A percentile compares a stretch with the other conserved stretches of the same genome.
Evolutionary conservation across 164 flowering plant species (phyloP).

Genomic region (Dillenia turbinata): DNA sequence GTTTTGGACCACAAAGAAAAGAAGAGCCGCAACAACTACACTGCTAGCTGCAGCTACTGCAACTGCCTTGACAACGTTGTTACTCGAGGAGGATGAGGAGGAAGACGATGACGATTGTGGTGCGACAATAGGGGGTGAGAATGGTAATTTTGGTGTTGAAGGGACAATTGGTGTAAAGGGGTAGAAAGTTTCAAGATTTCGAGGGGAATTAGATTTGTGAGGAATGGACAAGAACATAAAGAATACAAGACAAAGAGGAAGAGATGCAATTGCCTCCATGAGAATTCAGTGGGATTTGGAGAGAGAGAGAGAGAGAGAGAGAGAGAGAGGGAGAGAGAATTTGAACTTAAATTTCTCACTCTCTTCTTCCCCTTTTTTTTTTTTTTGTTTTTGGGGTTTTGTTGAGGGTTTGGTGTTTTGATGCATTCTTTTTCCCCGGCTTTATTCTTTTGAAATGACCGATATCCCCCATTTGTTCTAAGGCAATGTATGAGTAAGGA

Average conservation of each 20-base stretch:
- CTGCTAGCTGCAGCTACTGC: conserved; percentile 67
- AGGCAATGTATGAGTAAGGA: neutral
- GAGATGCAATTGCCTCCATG: conserved; percentile 32
- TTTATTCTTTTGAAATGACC: conserved; percentile 15
- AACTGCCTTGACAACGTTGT: conserved; percentile 43
- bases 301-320: conserved; percentile 5
- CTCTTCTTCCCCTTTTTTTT: neutral
- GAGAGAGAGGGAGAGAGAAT: conserved; percentile 7
- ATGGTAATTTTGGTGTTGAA: conserved; percentile 8
- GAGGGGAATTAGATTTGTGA: conserved; percentile 34
- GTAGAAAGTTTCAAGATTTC: conserved; percentile 43
- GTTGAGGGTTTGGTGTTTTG: no score
- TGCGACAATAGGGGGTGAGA: neutral
- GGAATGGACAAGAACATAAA: conserved; percentile 18
- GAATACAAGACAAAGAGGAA: conserved; percentile 16
- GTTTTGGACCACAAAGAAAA: conserved; percentile 48
- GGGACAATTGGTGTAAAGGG: conserved; percentile 3
- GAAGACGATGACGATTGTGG: conserved; percentile 9
- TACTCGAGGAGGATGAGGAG: neutral
- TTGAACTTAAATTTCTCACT: conserved; percentile 8
- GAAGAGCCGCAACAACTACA: conserved; percentile 41
- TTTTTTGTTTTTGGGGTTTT: neutral
- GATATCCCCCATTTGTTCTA: conserved; percentile 2
- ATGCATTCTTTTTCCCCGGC: conserved; percentile 7
- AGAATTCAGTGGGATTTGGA: neutral